A percentile compares a stretch with the other conserved stretches of the same genome.
Conservation (phyloP, 208 protist species). For the Trypanosoma lewisi region DNA sequence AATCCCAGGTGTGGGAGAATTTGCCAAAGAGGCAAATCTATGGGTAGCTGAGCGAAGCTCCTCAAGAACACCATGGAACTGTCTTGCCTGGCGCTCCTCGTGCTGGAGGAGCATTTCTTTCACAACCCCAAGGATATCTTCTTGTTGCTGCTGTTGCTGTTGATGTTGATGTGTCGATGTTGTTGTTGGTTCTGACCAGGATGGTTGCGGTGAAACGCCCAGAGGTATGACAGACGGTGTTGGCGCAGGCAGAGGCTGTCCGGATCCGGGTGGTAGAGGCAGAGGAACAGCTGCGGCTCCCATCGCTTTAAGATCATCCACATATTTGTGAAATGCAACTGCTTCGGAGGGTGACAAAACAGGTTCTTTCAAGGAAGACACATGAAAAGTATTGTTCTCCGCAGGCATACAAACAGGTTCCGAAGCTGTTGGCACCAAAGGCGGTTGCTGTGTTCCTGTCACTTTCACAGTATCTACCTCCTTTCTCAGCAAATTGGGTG, state of each 20-base stretch:
- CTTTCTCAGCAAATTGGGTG: not conserved
- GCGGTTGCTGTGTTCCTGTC: slow-evolving; percentile 21
- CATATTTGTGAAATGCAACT: slow-evolving; percentile 63
- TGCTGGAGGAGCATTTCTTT: slow-evolving; percentile 38
- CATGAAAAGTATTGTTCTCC: slow-evolving; percentile 1
- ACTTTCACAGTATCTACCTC: slow-evolving; percentile 10
- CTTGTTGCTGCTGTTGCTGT: slow-evolving; percentile 35
- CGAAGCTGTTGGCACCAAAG: slow-evolving; percentile 15
- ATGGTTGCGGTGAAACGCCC: not conserved
- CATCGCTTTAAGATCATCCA: slow-evolving; percentile 38
- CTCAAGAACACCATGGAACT: slow-evolving; percentile 47
- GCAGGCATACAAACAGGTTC: slow-evolving; percentile 1
- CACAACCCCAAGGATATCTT: slow-evolving; percentile 45
- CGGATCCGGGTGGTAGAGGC: not conserved
- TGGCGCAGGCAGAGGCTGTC: not conserved
- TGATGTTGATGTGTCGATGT: too few species aligned
- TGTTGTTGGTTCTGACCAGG: not conserved
- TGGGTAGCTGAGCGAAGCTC: slow-evolving; percentile 20
- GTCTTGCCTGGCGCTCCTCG: slow-evolving; percentile 46
- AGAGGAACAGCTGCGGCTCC: slow-evolving; percentile 11
- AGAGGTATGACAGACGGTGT: not conserved
- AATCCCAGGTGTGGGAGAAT: not conserved
- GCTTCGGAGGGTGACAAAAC: slow-evolving; percentile 41
- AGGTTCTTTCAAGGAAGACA: slow-evolving; percentile 13
- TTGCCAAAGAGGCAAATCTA: slow-evolving; percentile 14